Evolutionary conservation across 164 flowering plant genomes (phyloP).

Genomic region (Taxillus chinensis): DNA sequence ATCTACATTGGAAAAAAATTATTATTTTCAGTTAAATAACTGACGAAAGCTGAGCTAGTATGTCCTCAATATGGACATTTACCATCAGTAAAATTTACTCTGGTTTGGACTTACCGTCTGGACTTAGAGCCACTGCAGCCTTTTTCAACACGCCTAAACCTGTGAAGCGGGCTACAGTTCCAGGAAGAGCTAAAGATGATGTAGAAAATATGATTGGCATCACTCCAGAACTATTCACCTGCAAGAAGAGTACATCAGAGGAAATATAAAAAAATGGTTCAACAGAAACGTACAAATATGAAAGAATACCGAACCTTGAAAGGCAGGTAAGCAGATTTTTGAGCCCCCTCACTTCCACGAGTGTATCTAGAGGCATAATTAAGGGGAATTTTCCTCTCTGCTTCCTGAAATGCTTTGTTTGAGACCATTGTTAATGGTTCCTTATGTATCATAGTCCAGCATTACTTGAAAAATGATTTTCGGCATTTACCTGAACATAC

Average conservation of each 20-base stretch:
- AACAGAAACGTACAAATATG: neutral
- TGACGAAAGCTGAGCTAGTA: too few relatives aligned
- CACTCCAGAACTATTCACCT: slow-evolving; percentile 99
- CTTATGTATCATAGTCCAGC: slow-evolving; percentile 8
- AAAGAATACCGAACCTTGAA: slow-evolving; percentile 55
- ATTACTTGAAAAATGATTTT: neutral
- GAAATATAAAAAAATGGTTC: neutral
- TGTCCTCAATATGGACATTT: too few relatives aligned
- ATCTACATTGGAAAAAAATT: too few relatives aligned
- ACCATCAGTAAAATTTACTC: neutral
- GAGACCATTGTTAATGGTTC: slow-evolving; percentile 8
- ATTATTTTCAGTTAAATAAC: too few relatives aligned
- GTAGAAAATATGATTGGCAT: slow-evolving; percentile 99
- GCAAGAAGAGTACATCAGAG: slow-evolving; percentile 11
- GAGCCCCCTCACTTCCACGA: slow-evolving; percentile 66
- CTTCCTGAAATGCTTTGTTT: slow-evolving; percentile 69
- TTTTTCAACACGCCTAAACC: slow-evolving; percentile 69
- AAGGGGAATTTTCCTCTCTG: slow-evolving; percentile 98
- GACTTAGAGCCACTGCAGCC: slow-evolving; percentile 81
- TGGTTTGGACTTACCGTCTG: slow-evolving; percentile 61
- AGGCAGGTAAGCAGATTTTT: slow-evolving; percentile 93
- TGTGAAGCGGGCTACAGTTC: slow-evolving; percentile 93
- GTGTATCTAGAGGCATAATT: slow-evolving; percentile 92
- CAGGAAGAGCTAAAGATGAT: slow-evolving; percentile 94
- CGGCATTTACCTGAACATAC: slow-evolving; percentile 80